Base-by-base conservation (phyloP, 495 filamentous ascomycete genomes). In the Endocarpon pusillum region DNA sequence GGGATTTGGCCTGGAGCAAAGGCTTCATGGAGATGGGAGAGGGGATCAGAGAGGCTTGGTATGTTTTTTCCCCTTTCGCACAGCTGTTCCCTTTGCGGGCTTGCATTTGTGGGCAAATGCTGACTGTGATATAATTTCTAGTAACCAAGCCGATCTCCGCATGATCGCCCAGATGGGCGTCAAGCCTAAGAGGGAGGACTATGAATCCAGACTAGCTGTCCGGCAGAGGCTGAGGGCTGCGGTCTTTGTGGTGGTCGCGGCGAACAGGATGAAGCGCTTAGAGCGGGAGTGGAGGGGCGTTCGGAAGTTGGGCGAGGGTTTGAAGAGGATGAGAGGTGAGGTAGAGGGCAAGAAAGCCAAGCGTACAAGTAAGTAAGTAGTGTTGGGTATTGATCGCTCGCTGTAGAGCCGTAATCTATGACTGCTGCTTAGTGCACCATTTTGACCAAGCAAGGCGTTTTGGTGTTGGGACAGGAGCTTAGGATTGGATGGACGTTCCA, bases 81-180 rank as follows among this genome's bases (percentile, higher is more conserved):
- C 23, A 38, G 26, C 12, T 40, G 25, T 39, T 24, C 32, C 21
- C 27, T 22, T 41, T 7, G 34, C 17, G 24, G 28, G 20, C 39
- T 33, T 25, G 12, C 10, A 29, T 34, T 35, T 38, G 28, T 33
- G 21, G 30, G n/a, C n/a, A n/a, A 41, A 47, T 44, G 29, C 37
- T 49, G 44, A 42, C 36, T 24, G 49, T 44, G 39, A 30, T 35
- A 14, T 21, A 33, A 23, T 10, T 11, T 34, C 57, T 47, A 94
- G 87, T 53, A 97, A 94, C 63, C 76, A 87, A 54, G 81, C 78
- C 41, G 82, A 94, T 48, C 70, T 97, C 21, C 67, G 71, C 25
- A 76, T 93, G 51, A 73, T 96, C 36, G 64, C 73, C 38, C 67
- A 76, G 37, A 91, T 93, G 66, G 75, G 78, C 32, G 68, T 81